Base-by-base conservation (phyloP, 306 rosid species). In the Prosopis cineraria region DNA sequence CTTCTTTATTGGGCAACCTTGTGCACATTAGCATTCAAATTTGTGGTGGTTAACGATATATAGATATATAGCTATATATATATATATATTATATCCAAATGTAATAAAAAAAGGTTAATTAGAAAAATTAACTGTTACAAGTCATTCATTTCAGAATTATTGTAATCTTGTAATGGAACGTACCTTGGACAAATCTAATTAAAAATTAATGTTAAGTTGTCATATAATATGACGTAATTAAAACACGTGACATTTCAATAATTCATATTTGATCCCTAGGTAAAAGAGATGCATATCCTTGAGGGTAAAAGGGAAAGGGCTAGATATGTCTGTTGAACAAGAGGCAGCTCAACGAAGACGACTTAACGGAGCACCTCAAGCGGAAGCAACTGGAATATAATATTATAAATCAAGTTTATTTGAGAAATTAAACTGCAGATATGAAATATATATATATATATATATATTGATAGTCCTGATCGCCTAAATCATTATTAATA, bases 311-410 rank as follows among this genome's bases (percentile, higher is more conserved):
- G 25, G 11, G 55, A 6, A 19, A 1, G 25, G 25, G 25, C 14
- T 50, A 50, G n/a, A 17, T 1, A 19, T 13, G 68, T 62, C 68
- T 62, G 43, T 16, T 17, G 10, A 17, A 55, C 40, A 9, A 40
- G 11, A 1, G 67, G 78, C 55, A 62, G 72, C 63, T 40, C 70
- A 63, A 63, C 72, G 19, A 40, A 44, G 72, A 45, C 13, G 41
- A 76, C 20, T 50, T 25, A 39, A 52, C 29, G 43, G 31, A 33
- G n/a, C 37, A 24, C 16, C 33, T n/a, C 8, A 45, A 7, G n/a
- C 17, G 22, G 11, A 14, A 30, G 50, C 16, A 30, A 7, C 55
- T 52, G 24, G 34, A 22, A 55, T 40, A 55, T 20, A 22, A 20
- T 24, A 3, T 55, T 9, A 22, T 55, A 22, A 40, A 24, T 74